Evolutionary conservation across 2,329 filamentous ascomycete genomes (phyloP).

Genomic region (Fusarium transvaalense): DNA sequence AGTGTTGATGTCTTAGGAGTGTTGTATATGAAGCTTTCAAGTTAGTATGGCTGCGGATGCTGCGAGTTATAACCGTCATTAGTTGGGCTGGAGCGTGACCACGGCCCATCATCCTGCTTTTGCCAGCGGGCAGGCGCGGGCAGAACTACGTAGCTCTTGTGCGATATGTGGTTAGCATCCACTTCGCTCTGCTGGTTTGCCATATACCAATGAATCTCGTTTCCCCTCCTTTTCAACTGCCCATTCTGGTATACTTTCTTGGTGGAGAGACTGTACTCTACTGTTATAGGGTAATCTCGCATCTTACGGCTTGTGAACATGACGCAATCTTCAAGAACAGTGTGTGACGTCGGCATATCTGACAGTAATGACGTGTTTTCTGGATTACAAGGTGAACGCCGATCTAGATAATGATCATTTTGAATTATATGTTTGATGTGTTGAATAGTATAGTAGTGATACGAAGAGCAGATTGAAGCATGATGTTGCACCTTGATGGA

Average conservation of each 20-base stretch:
- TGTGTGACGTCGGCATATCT: slow-evolving; percentile 20
- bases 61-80: slow-evolving; percentile 44
- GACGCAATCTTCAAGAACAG: slow-evolving; percentile 34
- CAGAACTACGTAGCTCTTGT: slow-evolving; percentile 31
- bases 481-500: background rate
- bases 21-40: slow-evolving; percentile 33
- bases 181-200: slow-evolving; percentile 26
- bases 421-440: background rate
- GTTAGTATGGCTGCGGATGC: slow-evolving; percentile 31
- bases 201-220: slow-evolving; percentile 33
- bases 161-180: slow-evolving; percentile 12
- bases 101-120: slow-evolving; percentile 32
- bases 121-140: slow-evolving; percentile 17
- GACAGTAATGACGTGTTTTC: slow-evolving; percentile 27
- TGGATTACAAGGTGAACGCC: background rate
- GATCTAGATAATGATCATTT: background rate
- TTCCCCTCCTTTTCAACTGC: slow-evolving; percentile 32
- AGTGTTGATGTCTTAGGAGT: slow-evolving; percentile 27
- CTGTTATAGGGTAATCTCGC: slow-evolving; percentile 38
- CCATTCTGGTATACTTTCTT: slow-evolving; percentile 14
- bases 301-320: slow-evolving; percentile 20
- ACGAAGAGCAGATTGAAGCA: background rate
- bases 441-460: no score
- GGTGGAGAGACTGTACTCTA: slow-evolving; percentile 23
- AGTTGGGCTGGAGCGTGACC: slow-evolving; percentile 45